Evolutionary conservation across 352 stramenopile genomes (phyloP), one percentile per base, ranked within the genome.

Genomic region (Thalassiosira mediterranea): DNA sequence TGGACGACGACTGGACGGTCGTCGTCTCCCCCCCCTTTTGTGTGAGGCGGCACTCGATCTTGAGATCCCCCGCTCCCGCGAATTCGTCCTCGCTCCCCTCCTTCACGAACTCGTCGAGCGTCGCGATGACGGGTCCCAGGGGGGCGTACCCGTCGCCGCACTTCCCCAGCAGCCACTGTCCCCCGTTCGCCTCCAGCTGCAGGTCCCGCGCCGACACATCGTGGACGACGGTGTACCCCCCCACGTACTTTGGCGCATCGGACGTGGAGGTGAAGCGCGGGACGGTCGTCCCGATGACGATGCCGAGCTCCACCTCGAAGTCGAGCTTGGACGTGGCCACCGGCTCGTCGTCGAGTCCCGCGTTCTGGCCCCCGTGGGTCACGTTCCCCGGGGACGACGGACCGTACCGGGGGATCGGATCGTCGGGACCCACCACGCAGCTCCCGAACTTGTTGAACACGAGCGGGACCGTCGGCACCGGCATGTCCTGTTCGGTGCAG

Each of bases 241-340:
- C 80, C 46, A 90, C 78, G 38, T 83, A 88, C 32, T 87, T 65
- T 1, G 34, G n/a, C 19, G 78, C 84, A 44, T 87, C 68, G 19
- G 67, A 11, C 17, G 54, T 11, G 26, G 49, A 71, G 19, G 69
- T 77, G 48, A 79, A 79, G 17, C 76, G 62, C 26, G 76, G 76
- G 5, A 81, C 72, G 0, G 51, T 70, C 10, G 23, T 37, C 42
- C 80, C 80, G 63, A 90, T 81, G n/a, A 90, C 78, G 38, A 90
- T 70, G 19, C 68, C 84, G n/a, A 90, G 38, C 63, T 90, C 84
- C 13, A 87, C 84, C 57, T 90, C 84, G 32, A 79, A 88, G 60
- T 90, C 81, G 19, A 90, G 34, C 61, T 88, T 85, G 25, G 58
- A 66, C 4, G 69, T 86, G 29, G 74, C 62, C 3, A 78, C 34